Base-by-base conservation (phyloP, 2,329 filamentous ascomycete species). In the Alternaria brassicae region DNA sequence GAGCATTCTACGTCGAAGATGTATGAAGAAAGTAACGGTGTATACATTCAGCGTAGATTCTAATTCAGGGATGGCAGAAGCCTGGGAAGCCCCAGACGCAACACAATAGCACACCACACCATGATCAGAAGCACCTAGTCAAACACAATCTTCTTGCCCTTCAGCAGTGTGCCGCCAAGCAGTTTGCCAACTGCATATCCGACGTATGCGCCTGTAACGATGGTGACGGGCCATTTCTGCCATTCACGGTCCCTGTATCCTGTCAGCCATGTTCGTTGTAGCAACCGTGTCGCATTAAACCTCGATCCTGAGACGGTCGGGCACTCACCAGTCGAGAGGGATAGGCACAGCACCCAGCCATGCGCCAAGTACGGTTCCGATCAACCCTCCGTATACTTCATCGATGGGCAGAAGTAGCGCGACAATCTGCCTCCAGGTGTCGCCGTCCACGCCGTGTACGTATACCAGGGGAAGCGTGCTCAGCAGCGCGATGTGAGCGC, bases 221-320 rank as follows among this genome's bases (percentile, higher is more conserved):
- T 91, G 0, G 95, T 99, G 47, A 98, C 89, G 0, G 95, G 95
- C 91, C 94, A 99, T 77, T 90, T 91, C 85, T 99, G 95, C 95
- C 95, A 99, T 69, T 96, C 93, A n/a, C 95, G 88, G 77, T 99
- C 95, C 85, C 84, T 85, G 63, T 4, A 34, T 9, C 19, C n/a
- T 30, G n/a, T 44, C 39, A 57, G 40, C 45, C 45, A 55, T 45
- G 17, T 15, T 1, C 2, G 1, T 40, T 9, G 19, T 7, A 12
- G 8, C 3, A 4, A 25, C 3, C 10, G n/a, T n/a, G n/a, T n/a
- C n/a, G n/a, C n/a, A n/a, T n/a, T n/a, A n/a, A n/a, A n/a, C n/a
- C n/a, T n/a, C n/a, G n/a, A n/a, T n/a, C n/a, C n/a, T n/a, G n/a
- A n/a, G n/a, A n/a, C n/a, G n/a, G n/a, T n/a, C n/a, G n/a, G n/a